A percentile compares a stretch with the other conserved stretches of the same genome.
phyloP scores from a whole-genome alignment of 306 rosid species.

The Pyrus pyrifolia region DNA sequence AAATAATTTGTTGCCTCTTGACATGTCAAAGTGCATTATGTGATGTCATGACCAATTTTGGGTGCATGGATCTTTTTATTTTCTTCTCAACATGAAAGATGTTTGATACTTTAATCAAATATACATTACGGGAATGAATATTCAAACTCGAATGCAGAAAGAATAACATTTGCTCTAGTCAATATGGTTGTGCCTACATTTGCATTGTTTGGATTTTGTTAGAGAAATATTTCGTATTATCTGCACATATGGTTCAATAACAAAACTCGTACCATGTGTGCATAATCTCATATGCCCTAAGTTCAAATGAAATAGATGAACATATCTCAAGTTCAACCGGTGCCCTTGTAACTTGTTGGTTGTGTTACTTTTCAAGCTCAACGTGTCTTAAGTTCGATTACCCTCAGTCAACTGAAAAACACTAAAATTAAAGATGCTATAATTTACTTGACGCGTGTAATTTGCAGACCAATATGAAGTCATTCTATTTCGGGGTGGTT shows the following conservation, averaged over 20 bases:
- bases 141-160: neutral
- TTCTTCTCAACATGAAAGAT: neutral
- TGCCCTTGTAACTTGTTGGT: neutral
- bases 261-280: too few species aligned
- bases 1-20: constrained; percentile 3
- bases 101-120: neutral
- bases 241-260: too few species aligned
- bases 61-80: neutral
- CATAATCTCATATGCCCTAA: too few species aligned
- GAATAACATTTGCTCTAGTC: too few species aligned
- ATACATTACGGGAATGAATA: too few species aligned
- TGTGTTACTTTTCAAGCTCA: neutral
- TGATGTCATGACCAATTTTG: neutral
- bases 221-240: too few species aligned
- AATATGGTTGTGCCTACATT: too few species aligned
- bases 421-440: too few species aligned
- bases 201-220: too few species aligned
- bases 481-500: neutral
- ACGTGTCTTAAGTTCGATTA: too few species aligned
- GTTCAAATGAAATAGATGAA: neutral
- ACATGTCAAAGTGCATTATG: neutral
- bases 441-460: neutral
- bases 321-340: neutral
- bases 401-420: neutral
- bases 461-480: neutral